phyloP scores from a whole-genome alignment of 257 asterid genomes.

The Plantago elongata region DNA sequence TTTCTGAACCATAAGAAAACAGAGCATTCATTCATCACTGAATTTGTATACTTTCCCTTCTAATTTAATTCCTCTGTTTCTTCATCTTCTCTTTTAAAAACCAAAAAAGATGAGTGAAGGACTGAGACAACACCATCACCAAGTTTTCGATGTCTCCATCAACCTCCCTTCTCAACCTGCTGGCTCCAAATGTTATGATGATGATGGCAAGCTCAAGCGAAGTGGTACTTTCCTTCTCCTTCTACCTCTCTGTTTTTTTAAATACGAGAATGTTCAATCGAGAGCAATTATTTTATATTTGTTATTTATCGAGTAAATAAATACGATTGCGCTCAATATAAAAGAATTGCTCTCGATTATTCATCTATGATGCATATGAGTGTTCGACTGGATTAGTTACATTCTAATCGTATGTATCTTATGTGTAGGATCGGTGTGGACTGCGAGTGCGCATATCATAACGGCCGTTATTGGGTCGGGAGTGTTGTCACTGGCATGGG shows the following conservation, averaged over 20 bases:
- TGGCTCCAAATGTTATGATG: conserved; percentile 40
- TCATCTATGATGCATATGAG: too few species aligned
- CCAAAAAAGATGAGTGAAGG: conserved; percentile 43
- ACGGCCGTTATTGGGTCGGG: conserved; percentile 33
- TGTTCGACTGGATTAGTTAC: too few species aligned
- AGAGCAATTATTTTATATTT: too few species aligned
- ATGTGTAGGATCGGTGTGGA: conserved; percentile 25
- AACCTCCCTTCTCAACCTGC: conserved; percentile 27
- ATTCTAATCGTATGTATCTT: not conserved
- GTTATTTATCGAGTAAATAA: too few species aligned
- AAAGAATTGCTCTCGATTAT: too few species aligned
- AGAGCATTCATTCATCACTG: conserved; percentile 16
- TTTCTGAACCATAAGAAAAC: not conserved
- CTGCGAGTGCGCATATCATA: conserved; percentile 28
- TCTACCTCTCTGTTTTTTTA: not conserved
- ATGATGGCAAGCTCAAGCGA: conserved; percentile 47
- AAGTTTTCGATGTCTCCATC: conserved; percentile 42
- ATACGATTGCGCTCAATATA: too few species aligned
- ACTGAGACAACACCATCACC: conserved; percentile 27
- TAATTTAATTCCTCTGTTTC: not conserved
- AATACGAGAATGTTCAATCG: too few species aligned
- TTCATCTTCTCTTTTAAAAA: conserved; percentile 12
- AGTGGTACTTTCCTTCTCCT: conserved; percentile 23
- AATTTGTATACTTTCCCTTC: not conserved
- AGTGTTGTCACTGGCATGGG: conserved; percentile 31